Evolutionary conservation across 495 filamentous ascomycete genomes (phyloP), one percentile per base, ranked within the genome.

Genomic region (Aspergillus incahuasiensis): DNA sequence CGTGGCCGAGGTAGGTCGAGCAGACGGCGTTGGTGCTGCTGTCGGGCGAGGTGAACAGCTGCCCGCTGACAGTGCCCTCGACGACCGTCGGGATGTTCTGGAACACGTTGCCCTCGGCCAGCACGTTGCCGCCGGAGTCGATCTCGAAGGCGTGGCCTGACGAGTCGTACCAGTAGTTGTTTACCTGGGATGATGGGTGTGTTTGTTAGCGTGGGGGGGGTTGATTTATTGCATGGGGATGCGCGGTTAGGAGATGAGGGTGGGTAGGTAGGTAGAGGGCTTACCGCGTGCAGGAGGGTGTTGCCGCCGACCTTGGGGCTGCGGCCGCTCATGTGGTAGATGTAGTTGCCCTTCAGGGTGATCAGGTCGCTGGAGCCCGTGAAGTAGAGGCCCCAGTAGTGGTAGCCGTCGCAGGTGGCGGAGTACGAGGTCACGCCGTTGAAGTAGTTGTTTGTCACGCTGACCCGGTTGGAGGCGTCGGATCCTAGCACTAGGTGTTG

Each of bases 51-150:
- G 71, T 70, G 62, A 81, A 81, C 30, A 78, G 59, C 59, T 69
- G 38, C 8, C 77, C 74, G 15, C 63, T 56, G 45, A 74, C 52
- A n/a, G 55, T 41, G 22, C 62, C 48, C 59, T 74, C 64, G n/a
- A 61, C 59, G 41, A 65, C 49, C 19, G 55, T 61, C 6, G 45
- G 50, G 46, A 82, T 72, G 59, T 78, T 75, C 67, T 80, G 71
- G 71, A 85, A 83, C 21, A 78, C 76, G 59, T 79, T 83, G 16
- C 82, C 82, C 60, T 84, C 82, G 5, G 76, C 79, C 7, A 85
- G 69, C 39, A 81, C 74, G 58, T 74, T 73, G 43, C 68, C 74
- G 24, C 78, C 78, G 1, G 62, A 58, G 16, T 66, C 73, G 52
- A 82, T 73, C 58, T 83, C 80, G 63, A 85, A 85, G n/a, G 75